A percentile compares a stretch with the other conserved stretches of the same genome.
These are phyloP conservation scores for Talaromyces ruber DNA, from an alignment of 495 filamentous ascomycete species.

Conservation along the genomic window DNA sequence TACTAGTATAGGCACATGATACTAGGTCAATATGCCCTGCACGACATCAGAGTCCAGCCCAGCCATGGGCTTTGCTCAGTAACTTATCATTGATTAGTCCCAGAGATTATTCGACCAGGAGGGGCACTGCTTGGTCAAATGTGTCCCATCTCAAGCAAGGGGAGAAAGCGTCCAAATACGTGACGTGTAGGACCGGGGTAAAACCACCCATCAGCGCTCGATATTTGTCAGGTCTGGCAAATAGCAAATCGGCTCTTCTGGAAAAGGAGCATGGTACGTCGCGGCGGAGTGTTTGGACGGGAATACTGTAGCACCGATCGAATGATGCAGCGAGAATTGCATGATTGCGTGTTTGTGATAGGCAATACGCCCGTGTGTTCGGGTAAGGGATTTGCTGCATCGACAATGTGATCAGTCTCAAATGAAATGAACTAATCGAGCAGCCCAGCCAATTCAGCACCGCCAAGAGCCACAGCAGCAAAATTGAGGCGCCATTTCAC, in stretches of 20 bases:
- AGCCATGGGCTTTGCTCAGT: background rate
- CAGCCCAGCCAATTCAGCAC: background rate
- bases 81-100: background rate
- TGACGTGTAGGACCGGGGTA: background rate
- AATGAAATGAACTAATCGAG: background rate
- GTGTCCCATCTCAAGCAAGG: background rate
- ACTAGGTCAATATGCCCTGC: background rate
- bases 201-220: background rate
- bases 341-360: background rate
- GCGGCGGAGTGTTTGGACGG: background rate
- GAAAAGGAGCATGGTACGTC: background rate
- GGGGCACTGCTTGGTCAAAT: background rate
- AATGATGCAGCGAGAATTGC: background rate
- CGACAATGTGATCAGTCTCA: background rate
- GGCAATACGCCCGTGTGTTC: background rate
- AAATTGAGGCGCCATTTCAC: background rate
- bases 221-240: background rate
- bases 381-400: background rate
- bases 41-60: background rate
- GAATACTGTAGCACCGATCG: background rate
- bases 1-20: background rate
- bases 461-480: background rate
- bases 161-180: background rate
- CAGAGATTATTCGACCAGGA: background rate
- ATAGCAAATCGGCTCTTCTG: background rate